Percentiles rank a stretch among this genome's conserved stretches.
phyloP scores from a whole-genome alignment of 129 eudicot genomes.

The Mikania micrantha region DNA sequence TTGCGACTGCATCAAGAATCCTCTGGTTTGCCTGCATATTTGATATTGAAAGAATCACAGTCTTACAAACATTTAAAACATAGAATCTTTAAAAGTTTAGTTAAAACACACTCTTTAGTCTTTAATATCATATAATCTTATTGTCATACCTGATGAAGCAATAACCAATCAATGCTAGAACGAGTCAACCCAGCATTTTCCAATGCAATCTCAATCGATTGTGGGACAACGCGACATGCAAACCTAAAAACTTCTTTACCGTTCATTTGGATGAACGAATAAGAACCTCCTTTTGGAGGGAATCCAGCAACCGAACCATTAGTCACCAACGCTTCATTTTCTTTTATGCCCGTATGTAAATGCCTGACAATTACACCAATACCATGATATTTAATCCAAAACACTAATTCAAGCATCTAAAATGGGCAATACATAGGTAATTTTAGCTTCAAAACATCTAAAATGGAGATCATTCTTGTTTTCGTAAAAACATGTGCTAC shows the following conservation, averaged over 20 bases:
- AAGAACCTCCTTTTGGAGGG: conserved; percentile 56
- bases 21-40: conserved; percentile 87
- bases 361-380: conserved; percentile 39
- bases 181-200: conserved; percentile 67
- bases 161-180: conserved; percentile 84
- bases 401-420: neutral
- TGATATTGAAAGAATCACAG: neutral
- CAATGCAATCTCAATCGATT: conserved; percentile 65
- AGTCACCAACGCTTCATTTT: conserved; percentile 36
- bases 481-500: neutral
- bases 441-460: neutral
- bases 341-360: conserved; percentile 55
- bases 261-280: conserved; percentile 75
- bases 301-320: conserved; percentile 53
- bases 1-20: conserved; percentile 80
- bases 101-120: too few relatives aligned
- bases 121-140: neutral
- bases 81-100: too few relatives aligned
- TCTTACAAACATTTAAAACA: neutral
- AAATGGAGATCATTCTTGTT: neutral
- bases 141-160: conserved; percentile 83
- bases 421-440: neutral
- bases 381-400: neutral
- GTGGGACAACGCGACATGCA: conserved; percentile 87
- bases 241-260: conserved; percentile 88